Percentiles rank a stretch among this genome's conserved stretches.
phyloP scores from a whole-genome alignment of 306 rosid genomes.

The Cucumis melo region DNA sequence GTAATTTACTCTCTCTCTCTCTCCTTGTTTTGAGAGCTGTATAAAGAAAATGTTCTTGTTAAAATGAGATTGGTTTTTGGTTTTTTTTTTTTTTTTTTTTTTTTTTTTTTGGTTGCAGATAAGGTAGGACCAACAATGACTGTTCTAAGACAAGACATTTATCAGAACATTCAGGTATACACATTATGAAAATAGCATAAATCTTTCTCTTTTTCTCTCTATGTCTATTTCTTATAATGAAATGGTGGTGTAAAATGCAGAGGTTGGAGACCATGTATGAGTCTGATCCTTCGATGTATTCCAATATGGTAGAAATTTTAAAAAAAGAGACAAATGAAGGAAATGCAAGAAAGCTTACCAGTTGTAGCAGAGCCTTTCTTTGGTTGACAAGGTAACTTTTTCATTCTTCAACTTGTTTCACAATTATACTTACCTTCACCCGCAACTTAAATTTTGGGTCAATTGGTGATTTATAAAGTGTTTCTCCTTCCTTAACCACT shows the following conservation, averaged over 20 bases:
- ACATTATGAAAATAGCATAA: background rate
- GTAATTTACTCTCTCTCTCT: conserved; percentile 27
- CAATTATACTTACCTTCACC: too few relatives aligned
- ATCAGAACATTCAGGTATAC: conserved; percentile 67
- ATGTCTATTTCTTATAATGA: background rate
- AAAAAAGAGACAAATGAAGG: conserved; percentile 54
- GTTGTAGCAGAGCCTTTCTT: conserved; percentile 64
- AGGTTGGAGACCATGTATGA: conserved; percentile 56
- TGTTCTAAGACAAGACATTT: conserved; percentile 72
- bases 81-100: background rate
- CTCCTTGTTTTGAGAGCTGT: background rate
- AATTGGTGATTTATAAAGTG: too few relatives aligned
- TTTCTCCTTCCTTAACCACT: too few relatives aligned
- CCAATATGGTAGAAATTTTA: conserved; percentile 69
- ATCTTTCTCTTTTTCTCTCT: background rate
- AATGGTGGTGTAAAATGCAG: conserved; percentile 17
- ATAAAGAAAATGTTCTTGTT: background rate
- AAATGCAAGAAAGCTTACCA: conserved; percentile 20
- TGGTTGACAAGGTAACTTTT: conserved; percentile 72
- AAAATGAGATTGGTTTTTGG: conserved; percentile 1
- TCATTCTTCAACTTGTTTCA: background rate
- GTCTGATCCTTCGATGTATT: conserved; percentile 34
- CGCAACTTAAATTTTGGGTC: too few relatives aligned
- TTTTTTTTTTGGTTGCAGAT: conserved; percentile 33
- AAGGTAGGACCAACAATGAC: conserved; percentile 93